Evolutionary conservation across 1,139 yeast species (phyloP).

Genomic region (Yamadazyma membranifaciens): DNA sequence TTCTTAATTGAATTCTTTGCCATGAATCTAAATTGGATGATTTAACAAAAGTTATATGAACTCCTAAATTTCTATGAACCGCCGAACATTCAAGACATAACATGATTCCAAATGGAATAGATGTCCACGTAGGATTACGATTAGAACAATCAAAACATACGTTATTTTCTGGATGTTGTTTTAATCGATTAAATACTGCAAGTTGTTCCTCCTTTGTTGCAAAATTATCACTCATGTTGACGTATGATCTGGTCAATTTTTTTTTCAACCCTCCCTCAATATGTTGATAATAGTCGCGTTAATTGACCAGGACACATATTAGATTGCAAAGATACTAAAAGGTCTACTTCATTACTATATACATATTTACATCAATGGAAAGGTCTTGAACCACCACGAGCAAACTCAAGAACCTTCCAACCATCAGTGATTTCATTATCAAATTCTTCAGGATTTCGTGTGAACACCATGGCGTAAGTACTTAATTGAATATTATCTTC

Average conservation of each 20-base stretch:
- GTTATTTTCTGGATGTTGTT: constrained; percentile 70
- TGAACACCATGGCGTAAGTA: constrained; percentile 93
- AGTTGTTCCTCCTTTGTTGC: constrained; percentile 65
- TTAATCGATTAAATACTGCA: constrained; percentile 55
- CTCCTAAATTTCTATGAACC: constrained; percentile 50
- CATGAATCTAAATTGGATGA: constrained; percentile 88
- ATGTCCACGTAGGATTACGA: constrained; percentile 53
- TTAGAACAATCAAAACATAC: constrained; percentile 69
- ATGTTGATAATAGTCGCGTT: not conserved
- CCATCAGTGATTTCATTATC: constrained; percentile 92
- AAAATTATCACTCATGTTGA: constrained; percentile 46
- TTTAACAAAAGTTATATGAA: constrained; percentile 63
- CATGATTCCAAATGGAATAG: constrained; percentile 49
- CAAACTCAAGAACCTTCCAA: constrained; percentile 95
- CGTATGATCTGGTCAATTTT: not conserved
- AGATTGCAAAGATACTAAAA: not conserved
- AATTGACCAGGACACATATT: too few relatives aligned
- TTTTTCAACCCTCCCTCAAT: not conserved
- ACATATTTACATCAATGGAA: constrained; percentile 51
- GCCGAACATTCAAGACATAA: constrained; percentile 51
- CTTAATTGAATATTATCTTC: constrained; percentile 92
- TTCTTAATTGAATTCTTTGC: constrained; percentile 84
- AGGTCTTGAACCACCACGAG: constrained; percentile 89
- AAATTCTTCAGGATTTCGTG: constrained; percentile 89
- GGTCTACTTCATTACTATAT: constrained; percentile 2